These are phyloP conservation scores for Rhododendron ferrugineum DNA, from an alignment of 148 eudicot species.

Conservation along the genomic window DNA sequence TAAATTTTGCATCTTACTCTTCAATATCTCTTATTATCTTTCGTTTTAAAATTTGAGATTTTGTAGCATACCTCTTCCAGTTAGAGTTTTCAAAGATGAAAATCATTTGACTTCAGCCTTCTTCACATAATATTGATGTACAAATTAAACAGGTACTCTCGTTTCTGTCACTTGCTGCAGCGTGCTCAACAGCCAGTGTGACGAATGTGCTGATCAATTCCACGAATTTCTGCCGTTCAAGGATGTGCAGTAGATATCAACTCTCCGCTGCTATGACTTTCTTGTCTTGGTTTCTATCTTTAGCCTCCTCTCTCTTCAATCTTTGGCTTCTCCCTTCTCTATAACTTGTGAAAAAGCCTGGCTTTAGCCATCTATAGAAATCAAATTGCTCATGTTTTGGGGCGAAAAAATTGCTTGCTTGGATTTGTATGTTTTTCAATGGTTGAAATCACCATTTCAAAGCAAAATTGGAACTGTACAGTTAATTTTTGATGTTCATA, in stretches of 20 bases:
- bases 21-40: neutral
- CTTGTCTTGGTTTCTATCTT: slow-evolving; percentile 70
- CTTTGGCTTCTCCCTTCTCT: slow-evolving; percentile 68
- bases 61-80: neutral
- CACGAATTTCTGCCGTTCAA: slow-evolving; percentile 30
- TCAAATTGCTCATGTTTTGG: neutral
- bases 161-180: slow-evolving; percentile 79
- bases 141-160: slow-evolving; percentile 56
- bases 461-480: neutral
- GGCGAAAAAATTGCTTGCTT: neutral
- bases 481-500: neutral
- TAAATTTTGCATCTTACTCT: neutral
- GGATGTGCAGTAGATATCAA: slow-evolving; percentile 61
- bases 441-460: neutral
- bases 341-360: slow-evolving; percentile 10
- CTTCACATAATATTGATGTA: neutral
- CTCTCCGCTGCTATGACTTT: slow-evolving; percentile 84
- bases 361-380: slow-evolving; percentile 9
- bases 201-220: slow-evolving; percentile 44
- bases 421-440: neutral
- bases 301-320: slow-evolving; percentile 78
- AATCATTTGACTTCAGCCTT: neutral
- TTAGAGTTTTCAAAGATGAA: neutral
- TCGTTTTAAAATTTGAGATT: neutral
- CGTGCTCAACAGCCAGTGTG: slow-evolving; percentile 83